Percentiles rank a stretch among this genome's conserved stretches.
Evolutionary conservation across 1,284 basidiomycete species (phyloP).

Genomic region (Ustilago nuda): DNA sequence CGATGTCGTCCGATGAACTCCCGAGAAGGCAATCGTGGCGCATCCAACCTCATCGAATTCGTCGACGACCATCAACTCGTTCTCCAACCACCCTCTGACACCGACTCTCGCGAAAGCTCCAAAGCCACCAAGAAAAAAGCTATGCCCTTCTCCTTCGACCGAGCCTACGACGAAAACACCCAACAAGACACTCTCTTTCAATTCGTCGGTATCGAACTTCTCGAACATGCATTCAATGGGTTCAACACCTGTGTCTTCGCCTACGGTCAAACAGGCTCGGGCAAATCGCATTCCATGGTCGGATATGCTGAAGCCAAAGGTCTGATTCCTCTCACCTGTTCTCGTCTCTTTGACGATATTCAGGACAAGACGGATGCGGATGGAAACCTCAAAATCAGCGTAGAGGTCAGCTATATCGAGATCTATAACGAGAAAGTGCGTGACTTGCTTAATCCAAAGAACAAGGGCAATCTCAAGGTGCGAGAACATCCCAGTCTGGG

Average conservation of each 20-base stretch:
- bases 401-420: conserved; percentile 98
- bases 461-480: conserved; percentile 92
- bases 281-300: conserved; percentile 54
- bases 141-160: conserved; percentile 66
- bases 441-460: conserved; percentile 96
- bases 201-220: conserved; percentile 90
- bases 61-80: conserved; percentile 58
- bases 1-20: conserved; percentile 66
- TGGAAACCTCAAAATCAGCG: conserved; percentile 81
- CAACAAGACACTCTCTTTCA: conserved; percentile 82
- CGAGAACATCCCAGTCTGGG: conserved; percentile 86
- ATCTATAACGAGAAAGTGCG: conserved; percentile 85
- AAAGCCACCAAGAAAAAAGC: conserved; percentile 64
- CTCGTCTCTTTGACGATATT: conserved; percentile 88
- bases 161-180: conserved; percentile 63
- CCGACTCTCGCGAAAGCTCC: conserved; percentile 47
- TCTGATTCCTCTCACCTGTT: conserved; percentile 95
- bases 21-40: conserved; percentile 58
- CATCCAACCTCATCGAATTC: conserved; percentile 61
- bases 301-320: conserved; percentile 89
- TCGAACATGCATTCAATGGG: conserved; percentile 94
- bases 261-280: conserved; percentile 66
- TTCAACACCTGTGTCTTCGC: conserved; percentile 80
- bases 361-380: conserved; percentile 75
- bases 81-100: conserved; percentile 55